Evolutionary conservation across 192 early-diverging fungal genomes (phyloP).

Genomic region (Mortierella hygrophila): DNA sequence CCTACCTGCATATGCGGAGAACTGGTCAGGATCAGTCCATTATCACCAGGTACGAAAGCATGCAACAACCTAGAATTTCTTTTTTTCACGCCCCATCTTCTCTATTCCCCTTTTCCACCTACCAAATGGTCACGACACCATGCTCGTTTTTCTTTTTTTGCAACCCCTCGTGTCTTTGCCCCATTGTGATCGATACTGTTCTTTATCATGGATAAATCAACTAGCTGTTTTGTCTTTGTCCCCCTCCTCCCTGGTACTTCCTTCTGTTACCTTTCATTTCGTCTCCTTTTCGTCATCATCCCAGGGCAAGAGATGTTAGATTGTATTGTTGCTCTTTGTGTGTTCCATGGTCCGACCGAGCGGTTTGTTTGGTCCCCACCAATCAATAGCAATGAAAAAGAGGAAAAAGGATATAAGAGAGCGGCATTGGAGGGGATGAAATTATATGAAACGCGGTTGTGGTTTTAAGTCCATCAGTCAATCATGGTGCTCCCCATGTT

Average conservation of each 20-base stretch:
- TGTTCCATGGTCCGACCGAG: not conserved
- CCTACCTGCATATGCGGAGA: slow-evolving; percentile 90
- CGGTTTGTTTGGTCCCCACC: not conserved
- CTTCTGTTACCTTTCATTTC: not conserved
- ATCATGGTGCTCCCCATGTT: not conserved
- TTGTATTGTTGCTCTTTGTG: not conserved
- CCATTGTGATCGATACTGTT: not conserved
- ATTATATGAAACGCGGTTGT: not conserved
- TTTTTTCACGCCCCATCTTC: not conserved
- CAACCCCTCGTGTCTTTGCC: not conserved
- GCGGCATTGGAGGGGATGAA: not conserved
- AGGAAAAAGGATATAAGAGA: not conserved
- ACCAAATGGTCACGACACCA: not conserved
- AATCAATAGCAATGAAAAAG: not conserved
- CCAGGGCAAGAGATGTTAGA: not conserved
- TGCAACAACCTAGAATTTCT: not conserved
- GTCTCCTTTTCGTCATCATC: not conserved
- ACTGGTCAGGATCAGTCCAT: slow-evolving; percentile 92
- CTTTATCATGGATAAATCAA: not conserved
- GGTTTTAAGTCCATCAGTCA: not conserved
- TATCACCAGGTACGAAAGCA: slow-evolving; percentile 80
- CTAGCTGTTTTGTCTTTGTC: not conserved
- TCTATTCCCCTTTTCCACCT: not conserved
- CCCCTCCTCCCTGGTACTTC: not conserved
- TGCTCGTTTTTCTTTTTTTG: not conserved